A percentile compares a stretch with the other conserved stretches of the same genome.
Evolutionary conservation across 106 monocot species (phyloP).

Genomic region (Allium cepa): DNA sequence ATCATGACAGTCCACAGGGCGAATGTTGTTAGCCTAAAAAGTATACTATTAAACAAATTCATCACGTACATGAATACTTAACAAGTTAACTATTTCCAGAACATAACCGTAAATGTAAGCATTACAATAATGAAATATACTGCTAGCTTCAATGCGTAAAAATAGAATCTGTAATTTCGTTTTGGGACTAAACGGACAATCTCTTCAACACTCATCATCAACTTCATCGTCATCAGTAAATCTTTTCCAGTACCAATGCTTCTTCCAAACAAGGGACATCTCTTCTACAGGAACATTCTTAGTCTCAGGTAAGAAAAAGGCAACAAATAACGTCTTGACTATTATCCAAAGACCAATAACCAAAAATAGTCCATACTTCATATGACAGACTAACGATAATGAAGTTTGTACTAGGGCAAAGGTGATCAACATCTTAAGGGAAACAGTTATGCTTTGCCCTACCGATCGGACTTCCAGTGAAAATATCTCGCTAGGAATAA

Average conservation of each 20-base stretch:
- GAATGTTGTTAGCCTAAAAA: too few relatives aligned
- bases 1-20: too few relatives aligned
- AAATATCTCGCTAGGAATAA: constrained; percentile 28
- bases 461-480: constrained; percentile 43
- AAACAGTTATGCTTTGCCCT: constrained; percentile 37
- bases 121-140: too few relatives aligned
- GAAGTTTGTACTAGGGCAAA: constrained; percentile 32
- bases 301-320: constrained; percentile 34
- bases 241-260: constrained; percentile 41
- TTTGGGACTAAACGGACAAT: too few relatives aligned
- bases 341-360: constrained; percentile 25
- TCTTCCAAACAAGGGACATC: constrained; percentile 33
- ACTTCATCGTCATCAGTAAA: constrained; percentile 7
- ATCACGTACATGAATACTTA: too few relatives aligned
- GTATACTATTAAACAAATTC: too few relatives aligned
- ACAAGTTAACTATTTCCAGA: too few relatives aligned
- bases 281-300: constrained; percentile 44
- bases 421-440: constrained; percentile 32
- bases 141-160: too few relatives aligned
- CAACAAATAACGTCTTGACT: constrained; percentile 32
- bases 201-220: not conserved
- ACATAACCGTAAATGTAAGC: too few relatives aligned
- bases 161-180: too few relatives aligned
- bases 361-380: constrained; percentile 28
- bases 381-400: constrained; percentile 17